Evolutionary conservation across 257 asterid species (phyloP), one percentile per base, ranked within the genome.

Genomic region (Verbascum thapsus): DNA sequence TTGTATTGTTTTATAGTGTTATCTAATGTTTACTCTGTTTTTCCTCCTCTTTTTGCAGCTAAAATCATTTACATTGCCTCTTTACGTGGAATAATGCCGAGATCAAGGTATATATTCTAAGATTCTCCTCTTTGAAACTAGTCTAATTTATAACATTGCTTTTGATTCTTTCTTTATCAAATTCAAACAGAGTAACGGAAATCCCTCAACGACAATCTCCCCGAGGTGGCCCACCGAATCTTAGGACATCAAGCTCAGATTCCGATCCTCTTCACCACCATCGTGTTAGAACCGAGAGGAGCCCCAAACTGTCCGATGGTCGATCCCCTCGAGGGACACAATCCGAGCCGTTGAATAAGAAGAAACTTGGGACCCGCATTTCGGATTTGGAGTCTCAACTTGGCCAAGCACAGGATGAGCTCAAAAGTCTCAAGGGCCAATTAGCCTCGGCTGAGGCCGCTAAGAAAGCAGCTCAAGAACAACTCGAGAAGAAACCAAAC

Each of bases 351-450:
- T 23, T 64, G 53, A 80, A 72, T 60, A 95, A 83, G 51, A 89
- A 81, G 89, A 92, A 89, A 74, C 89, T 92, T 5, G 95, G 97
- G 5, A 77, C 83, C 15, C 80, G 96, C 34, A 92, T 92, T 67
- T 83, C 96, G 0, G 95, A 83, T 69, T 76, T 92, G 81, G 99
- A 92, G 57, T 81, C 94, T 23, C 99, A 87, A 63, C 96, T 92
- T 39, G 97, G 95, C 13, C 94, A 86, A 70, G 97, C 97, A 0
- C 98, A 87, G 68, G 78, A 62, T 2, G 97, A 92, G 81, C 88
- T 92, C 61, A 85, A 81, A 58, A 57, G 71, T 58, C 85, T 92
- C 10, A 92, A 92, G 82, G 54, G 65, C 18, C 98, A 91, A 51
- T 65, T 91, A 61, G 70, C 68, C 50, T 77, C 92, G 8, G 84